Evolutionary conservation across 176 grass and related monocot species (phyloP).

Genomic region (Raddia distichophylla): DNA sequence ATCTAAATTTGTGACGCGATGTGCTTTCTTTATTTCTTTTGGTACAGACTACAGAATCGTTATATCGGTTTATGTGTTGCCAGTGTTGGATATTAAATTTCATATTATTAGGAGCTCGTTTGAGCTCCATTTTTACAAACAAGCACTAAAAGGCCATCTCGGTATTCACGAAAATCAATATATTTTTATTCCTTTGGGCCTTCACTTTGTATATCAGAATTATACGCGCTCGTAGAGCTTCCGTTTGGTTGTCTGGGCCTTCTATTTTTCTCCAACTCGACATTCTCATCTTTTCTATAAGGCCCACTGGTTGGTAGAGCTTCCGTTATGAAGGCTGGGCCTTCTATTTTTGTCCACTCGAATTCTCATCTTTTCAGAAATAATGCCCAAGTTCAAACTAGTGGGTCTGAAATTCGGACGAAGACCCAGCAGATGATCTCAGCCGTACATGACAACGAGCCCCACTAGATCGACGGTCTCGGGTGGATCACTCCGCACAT

Average conservation of each 20-base stretch:
- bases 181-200: not conserved
- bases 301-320: not conserved
- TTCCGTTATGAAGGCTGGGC: not conserved
- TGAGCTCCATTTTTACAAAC: too few species aligned
- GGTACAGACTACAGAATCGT: not conserved
- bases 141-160: not conserved
- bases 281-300: not conserved
- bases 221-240: not conserved
- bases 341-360: too few species aligned
- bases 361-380: too few species aligned
- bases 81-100: not conserved
- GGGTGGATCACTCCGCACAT: not conserved
- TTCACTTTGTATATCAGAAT: not conserved
- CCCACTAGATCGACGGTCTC: constrained; percentile 7
- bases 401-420: not conserved
- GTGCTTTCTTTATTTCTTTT: not conserved
- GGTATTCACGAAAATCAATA: not conserved
- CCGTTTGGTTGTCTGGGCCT: not conserved
- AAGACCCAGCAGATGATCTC: not conserved
- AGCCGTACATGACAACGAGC: not conserved
- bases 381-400: not conserved
- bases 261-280: not conserved
- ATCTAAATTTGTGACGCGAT: too few species aligned
- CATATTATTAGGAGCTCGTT: not conserved
- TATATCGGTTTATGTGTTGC: too few species aligned